Percentiles rank a stretch among this genome's conserved stretches.
Conservation (phyloP, 352 stramenopile genomes). For the Phytophthora ohioensis region DNA sequence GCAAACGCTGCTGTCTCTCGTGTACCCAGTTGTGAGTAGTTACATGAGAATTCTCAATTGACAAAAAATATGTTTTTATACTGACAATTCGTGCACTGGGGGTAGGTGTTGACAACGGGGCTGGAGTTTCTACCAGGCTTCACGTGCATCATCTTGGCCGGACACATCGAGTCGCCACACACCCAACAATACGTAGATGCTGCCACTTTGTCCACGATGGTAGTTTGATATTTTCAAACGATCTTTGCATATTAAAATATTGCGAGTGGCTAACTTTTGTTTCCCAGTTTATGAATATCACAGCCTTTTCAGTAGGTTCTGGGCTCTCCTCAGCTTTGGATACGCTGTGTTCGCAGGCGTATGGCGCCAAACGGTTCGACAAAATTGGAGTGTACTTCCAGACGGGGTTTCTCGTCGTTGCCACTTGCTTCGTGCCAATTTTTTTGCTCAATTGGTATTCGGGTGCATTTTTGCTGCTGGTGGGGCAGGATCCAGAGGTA, state of each 20-base stretch:
- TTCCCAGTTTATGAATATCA: slow-evolving; percentile 74
- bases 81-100: not conserved
- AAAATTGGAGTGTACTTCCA: slow-evolving; percentile 88
- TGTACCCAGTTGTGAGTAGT: slow-evolving; percentile 48
- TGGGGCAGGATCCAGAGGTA: slow-evolving; percentile 58
- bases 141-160: slow-evolving; percentile 70
- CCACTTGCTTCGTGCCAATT: slow-evolving; percentile 51
- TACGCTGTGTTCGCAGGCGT: slow-evolving; percentile 76
- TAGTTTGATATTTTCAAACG: slow-evolving; percentile 20
- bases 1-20: slow-evolving; percentile 50
- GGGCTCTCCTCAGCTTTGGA: slow-evolving; percentile 78
- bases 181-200: slow-evolving; percentile 76
- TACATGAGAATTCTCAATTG: not conserved
- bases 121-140: slow-evolving; percentile 67
- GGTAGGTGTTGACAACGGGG: slow-evolving; percentile 48
- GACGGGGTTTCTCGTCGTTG: slow-evolving; percentile 64
- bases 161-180: slow-evolving; percentile 59
- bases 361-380: slow-evolving; percentile 58
- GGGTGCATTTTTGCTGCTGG: slow-evolving; percentile 45
- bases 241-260: not conserved
- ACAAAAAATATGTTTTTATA: not conserved
- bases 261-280: not conserved
- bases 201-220: slow-evolving; percentile 75
- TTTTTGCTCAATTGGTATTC: slow-evolving; percentile 72
- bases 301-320: slow-evolving; percentile 67